Percentiles rank a stretch among this genome's conserved stretches.
phyloP scores from a whole-genome alignment of 2,329 filamentous ascomycete species.

The Exophiala lecanii-corni region DNA sequence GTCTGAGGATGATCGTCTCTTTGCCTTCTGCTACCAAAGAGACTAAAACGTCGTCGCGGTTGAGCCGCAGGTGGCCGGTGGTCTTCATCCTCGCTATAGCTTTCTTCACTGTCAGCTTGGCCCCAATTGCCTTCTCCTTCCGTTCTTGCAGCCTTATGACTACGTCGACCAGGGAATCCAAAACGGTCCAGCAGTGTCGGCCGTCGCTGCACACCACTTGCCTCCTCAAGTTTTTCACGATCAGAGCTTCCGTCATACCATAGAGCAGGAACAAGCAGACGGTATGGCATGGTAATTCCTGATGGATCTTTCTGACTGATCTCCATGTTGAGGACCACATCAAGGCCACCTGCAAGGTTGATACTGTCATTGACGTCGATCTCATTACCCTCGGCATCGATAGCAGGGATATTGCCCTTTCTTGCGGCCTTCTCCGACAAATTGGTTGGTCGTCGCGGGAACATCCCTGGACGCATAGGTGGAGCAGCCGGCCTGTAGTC shows the following conservation, averaged over 20 bases:
- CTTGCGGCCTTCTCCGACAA: conserved; percentile 59
- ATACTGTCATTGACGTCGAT: conserved; percentile 51
- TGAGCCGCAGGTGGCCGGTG: conserved; percentile 5
- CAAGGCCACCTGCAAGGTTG: conserved; percentile 76
- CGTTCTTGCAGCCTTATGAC: conserved; percentile 18
- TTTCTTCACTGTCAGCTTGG: conserved; percentile 27
- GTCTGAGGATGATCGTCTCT: conserved; percentile 17
- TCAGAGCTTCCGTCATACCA: conserved; percentile 42
- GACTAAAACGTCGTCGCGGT: conserved; percentile 21
- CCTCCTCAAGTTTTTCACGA: conserved; percentile 25
- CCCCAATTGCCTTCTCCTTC: conserved; percentile 29
- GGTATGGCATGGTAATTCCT: conserved; percentile 82
- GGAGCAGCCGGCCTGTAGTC: conserved; percentile 21
- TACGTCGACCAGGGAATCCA: conserved; percentile 18
- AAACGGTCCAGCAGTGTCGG: conserved; percentile 24
- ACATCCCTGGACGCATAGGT: conserved; percentile 39
- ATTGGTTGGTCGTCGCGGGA: conserved; percentile 67
- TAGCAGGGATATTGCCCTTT: conserved; percentile 40
- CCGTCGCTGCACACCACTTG: conserved; percentile 16
- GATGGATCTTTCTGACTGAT: conserved; percentile 78
- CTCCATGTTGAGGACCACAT: conserved; percentile 86
- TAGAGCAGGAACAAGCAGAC: conserved; percentile 76
- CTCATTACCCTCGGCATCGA: conserved; percentile 46
- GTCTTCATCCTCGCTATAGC: conserved; percentile 20
- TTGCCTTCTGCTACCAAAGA: conserved; percentile 23